A percentile compares a stretch with the other conserved stretches of the same genome.
These are phyloP conservation scores for Uncinocarpus reesii DNA, from an alignment of 2,329 filamentous ascomycete species.

Conservation along the genomic window DNA sequence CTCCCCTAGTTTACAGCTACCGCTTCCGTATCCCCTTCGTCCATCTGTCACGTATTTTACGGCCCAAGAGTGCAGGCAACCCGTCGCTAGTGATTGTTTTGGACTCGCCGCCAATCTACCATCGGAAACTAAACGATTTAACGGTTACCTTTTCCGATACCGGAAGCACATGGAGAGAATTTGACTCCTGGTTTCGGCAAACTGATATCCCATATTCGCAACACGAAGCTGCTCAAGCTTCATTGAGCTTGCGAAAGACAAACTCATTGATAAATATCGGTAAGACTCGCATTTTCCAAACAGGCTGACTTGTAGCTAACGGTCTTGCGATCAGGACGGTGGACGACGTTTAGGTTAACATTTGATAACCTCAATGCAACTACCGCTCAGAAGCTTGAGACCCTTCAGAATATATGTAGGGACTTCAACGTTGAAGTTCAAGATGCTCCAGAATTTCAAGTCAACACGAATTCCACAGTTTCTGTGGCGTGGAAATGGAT, in stretches of 20 bases:
- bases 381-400: conserved; percentile 28
- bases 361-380: conserved; percentile 31
- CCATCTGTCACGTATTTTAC: conserved; percentile 34
- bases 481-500: conserved; percentile 33
- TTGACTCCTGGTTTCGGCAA: conserved; percentile 52
- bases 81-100: conserved; percentile 32
- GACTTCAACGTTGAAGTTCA: conserved; percentile 62
- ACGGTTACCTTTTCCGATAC: conserved; percentile 35
- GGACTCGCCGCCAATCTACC: conserved; percentile 39
- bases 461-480: conserved; percentile 11
- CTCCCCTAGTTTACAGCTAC: conserved; percentile 21
- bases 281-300: conserved; percentile 21
- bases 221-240: conserved; percentile 25
- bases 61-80: conserved; percentile 20
- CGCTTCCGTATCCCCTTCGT: conserved; percentile 39
- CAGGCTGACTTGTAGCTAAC: conserved; percentile 6
- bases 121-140: conserved; percentile 29
- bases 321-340: conserved; percentile 39
- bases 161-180: conserved; percentile 44
- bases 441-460: conserved; percentile 35
- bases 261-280: conserved; percentile 51
- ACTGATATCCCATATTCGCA: conserved; percentile 49
- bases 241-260: conserved; percentile 41
- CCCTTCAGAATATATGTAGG: conserved; percentile 46
- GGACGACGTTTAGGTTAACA: conserved; percentile 50